These are phyloP conservation scores for Phytophthora colocasiae DNA, from an alignment of 352 stramenopile genomes.

Conservation along the genomic window DNA sequence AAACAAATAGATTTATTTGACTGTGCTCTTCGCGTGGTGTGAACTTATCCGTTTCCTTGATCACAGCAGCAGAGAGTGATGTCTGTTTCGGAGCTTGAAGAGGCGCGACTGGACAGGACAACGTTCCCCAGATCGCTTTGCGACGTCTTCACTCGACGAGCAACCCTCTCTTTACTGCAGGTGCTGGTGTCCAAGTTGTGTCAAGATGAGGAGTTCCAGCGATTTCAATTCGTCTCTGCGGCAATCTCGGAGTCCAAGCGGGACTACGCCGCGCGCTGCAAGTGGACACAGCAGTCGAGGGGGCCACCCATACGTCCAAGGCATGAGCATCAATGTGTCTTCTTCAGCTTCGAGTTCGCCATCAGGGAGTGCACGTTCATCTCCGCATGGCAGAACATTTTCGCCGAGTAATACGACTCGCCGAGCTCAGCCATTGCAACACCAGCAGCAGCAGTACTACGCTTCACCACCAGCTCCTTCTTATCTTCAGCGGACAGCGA, in stretches of 20 bases:
- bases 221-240: conserved; percentile 43
- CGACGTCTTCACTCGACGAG: conserved; percentile 4
- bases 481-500: conserved; percentile 65
- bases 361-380: conserved; percentile 43
- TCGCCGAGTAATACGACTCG: conserved; percentile 33
- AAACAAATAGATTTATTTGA: conserved; percentile 54
- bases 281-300: conserved; percentile 18
- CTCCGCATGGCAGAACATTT: conserved; percentile 31
- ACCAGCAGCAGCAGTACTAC: conserved; percentile 38
- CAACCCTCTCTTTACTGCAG: neutral
- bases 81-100: conserved; percentile 25
- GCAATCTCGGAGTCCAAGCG: conserved; percentile 33
- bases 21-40: conserved; percentile 14
- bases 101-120: conserved; percentile 24
- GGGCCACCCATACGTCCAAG: conserved; percentile 21
- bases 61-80: neutral
- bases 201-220: conserved; percentile 42
- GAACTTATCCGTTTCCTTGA: conserved; percentile 35
- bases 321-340: conserved; percentile 63
- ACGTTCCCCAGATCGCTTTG: conserved; percentile 4
- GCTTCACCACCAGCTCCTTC: conserved; percentile 17
- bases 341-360: conserved; percentile 45
- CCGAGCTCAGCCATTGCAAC: conserved; percentile 35
- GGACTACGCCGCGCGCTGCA: conserved; percentile 18
- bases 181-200: neutral